Evolutionary conservation across 148 eudicot genomes (phyloP), one percentile per base, ranked within the genome.

Genomic region (Chenopodium suecicum): DNA sequence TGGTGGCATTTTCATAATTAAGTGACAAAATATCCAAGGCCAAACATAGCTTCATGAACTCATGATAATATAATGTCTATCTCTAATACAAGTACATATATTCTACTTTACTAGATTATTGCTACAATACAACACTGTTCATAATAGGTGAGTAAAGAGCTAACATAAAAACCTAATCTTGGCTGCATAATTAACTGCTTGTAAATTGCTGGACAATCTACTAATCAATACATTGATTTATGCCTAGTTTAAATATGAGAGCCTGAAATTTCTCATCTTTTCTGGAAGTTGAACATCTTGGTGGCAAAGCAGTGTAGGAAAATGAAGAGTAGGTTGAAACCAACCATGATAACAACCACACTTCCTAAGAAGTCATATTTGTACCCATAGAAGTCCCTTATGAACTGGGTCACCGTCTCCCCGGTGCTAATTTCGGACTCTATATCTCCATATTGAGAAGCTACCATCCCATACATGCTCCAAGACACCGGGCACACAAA

Each of bases 401-500:
- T 7, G 46, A 79, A 87, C 20, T 73, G 78, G n/a, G 75, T 34
- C 25, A 87, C 81, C 9, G 84, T 22, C 13, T 81, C 60, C 25
- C 80, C 84, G 17, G 60, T 74, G 2, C 84, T 85, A 48, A 87
- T 79, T 46, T 22, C 73, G 5, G 62, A 48, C 4, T 79, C 46
- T 23, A 75, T 20, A 31, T 87, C 83, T 8, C 89, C 89, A 56
- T 69, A 87, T 71, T 87, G 85, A 58, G 87, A 87, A 31, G 70
- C 41, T 2, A 84, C 79, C 31, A 82, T 41, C 27, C 89, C 89
- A 37, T 87, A 82, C 77, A 87, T 71, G 70, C 83, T 74, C 89
- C 89, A 87, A 47, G 83, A 52, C 7, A 84, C 76, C 16, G 89
- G 89, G 41, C 65, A 73, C 16, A 77, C 79, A 83, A 83, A 87